phyloP scores from a whole-genome alignment of 768 basidiomycete genomes.

The Suillus tomentosus region DNA sequence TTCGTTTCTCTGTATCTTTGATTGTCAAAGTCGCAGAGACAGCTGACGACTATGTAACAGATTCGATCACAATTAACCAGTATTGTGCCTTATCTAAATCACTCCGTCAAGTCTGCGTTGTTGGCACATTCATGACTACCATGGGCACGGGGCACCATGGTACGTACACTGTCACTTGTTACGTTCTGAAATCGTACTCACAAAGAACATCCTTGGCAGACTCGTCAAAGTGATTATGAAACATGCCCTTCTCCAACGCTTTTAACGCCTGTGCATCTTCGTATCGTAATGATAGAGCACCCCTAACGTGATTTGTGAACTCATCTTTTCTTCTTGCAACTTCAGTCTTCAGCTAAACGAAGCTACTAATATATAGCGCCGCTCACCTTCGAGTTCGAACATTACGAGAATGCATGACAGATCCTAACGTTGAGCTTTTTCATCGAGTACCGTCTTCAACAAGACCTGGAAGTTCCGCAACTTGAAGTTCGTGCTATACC shows the following conservation, averaged over 20 bases:
- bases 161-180: background rate
- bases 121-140: background rate
- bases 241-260: too few relatives aligned
- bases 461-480: background rate
- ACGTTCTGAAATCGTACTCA: background rate
- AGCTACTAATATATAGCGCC: too few relatives aligned
- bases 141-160: background rate
- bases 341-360: too few relatives aligned
- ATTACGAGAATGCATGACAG: background rate
- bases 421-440: background rate
- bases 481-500: background rate
- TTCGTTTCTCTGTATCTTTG: constrained; percentile 1
- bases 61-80: background rate
- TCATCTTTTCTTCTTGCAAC: too few relatives aligned
- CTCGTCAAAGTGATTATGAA: too few relatives aligned
- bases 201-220: too few relatives aligned
- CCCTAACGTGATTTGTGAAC: too few relatives aligned
- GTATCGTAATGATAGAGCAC: too few relatives aligned
- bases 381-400: background rate
- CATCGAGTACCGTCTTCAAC: background rate
- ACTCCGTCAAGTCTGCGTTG: background rate
- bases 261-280: too few relatives aligned
- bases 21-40: background rate
- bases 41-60: background rate
- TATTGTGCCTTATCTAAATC: background rate